A percentile compares a stretch with the other conserved stretches of the same genome.
phyloP scores from a whole-genome alignment of 2,329 filamentous ascomycete genomes.

The Neonectria coccinea region DNA sequence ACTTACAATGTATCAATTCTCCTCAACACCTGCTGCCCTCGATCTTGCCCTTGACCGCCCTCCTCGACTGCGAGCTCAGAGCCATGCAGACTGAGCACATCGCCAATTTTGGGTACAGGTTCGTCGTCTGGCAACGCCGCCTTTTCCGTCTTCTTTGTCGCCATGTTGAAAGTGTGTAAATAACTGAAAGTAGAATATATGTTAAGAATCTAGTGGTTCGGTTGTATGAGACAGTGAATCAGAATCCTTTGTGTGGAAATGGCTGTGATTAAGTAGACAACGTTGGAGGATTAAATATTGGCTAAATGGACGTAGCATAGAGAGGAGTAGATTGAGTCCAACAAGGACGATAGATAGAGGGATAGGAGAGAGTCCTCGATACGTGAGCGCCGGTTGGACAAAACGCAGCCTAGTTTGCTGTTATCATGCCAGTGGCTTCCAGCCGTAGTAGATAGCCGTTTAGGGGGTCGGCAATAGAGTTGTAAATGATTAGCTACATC shows the following conservation, averaged over 20 bases:
- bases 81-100: constrained; percentile 30
- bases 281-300: background rate
- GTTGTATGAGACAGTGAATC: no score
- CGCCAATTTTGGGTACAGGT: constrained; percentile 28
- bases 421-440: constrained; percentile 17
- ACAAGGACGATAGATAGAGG: background rate
- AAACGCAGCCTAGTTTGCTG: background rate
- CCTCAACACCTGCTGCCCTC: constrained; percentile 12
- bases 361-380: background rate
- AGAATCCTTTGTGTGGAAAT: background rate
- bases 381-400: background rate
- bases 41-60: constrained; percentile 5
- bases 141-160: constrained; percentile 28
- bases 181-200: background rate
- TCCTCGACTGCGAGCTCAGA: constrained; percentile 30
- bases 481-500: constrained; percentile 28
- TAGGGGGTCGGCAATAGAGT: constrained; percentile 14
- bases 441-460: constrained; percentile 19
- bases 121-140: constrained; percentile 4
- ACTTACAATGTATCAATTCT: constrained; percentile 37
- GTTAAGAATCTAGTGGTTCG: background rate
- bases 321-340: background rate
- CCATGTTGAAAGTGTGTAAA: background rate
- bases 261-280: background rate
- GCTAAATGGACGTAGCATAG: background rate